A percentile compares a stretch with the other conserved stretches of the same genome.
Evolutionary conservation across 1,139 yeast species (phyloP).

Genomic region (Diutina sp.): DNA sequence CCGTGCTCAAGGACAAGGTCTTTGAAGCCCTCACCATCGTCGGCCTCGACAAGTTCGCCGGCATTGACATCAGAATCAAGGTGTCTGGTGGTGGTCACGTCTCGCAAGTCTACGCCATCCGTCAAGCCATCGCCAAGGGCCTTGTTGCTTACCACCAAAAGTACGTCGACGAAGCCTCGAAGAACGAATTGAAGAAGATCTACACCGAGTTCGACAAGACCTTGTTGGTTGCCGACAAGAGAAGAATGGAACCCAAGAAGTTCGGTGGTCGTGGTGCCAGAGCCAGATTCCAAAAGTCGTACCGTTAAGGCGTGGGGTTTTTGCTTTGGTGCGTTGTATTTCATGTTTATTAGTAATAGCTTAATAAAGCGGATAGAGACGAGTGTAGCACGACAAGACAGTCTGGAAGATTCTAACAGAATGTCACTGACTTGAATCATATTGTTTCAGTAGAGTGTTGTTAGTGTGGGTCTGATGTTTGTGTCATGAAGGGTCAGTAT

Average conservation of each 20-base stretch:
- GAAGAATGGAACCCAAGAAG: constrained; percentile 99
- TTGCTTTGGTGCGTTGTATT: not conserved
- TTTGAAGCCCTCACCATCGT: constrained; percentile 98
- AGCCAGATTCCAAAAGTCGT: constrained; percentile 99
- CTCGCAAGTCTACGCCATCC: constrained; percentile 98
- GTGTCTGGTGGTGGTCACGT: constrained; percentile 99
- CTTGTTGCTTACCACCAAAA: constrained; percentile 99
- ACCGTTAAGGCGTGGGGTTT: constrained; percentile 58
- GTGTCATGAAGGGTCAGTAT: no score
- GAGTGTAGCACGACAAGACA: not conserved
- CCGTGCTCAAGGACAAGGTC: constrained; percentile 97
- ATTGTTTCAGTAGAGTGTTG: no score
- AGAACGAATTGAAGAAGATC: constrained; percentile 98
- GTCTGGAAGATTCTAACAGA: no score
- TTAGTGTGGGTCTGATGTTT: no score
- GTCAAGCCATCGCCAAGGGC: constrained; percentile 99
- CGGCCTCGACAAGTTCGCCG: constrained; percentile 97
- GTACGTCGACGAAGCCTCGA: constrained; percentile 97
- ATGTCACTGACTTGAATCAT: no score
- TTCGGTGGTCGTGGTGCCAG: constrained; percentile 99
- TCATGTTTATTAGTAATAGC: constrained; percentile 2
- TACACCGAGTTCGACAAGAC: constrained; percentile 98
- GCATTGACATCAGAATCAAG: constrained; percentile 96
- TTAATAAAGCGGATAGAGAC: constrained; percentile 2
- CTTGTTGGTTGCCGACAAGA: constrained; percentile 97